Evolutionary conservation across 805 yeast species (phyloP), one percentile per base, ranked within the genome.

Genomic region (Hanseniaspora mollemarum): DNA sequence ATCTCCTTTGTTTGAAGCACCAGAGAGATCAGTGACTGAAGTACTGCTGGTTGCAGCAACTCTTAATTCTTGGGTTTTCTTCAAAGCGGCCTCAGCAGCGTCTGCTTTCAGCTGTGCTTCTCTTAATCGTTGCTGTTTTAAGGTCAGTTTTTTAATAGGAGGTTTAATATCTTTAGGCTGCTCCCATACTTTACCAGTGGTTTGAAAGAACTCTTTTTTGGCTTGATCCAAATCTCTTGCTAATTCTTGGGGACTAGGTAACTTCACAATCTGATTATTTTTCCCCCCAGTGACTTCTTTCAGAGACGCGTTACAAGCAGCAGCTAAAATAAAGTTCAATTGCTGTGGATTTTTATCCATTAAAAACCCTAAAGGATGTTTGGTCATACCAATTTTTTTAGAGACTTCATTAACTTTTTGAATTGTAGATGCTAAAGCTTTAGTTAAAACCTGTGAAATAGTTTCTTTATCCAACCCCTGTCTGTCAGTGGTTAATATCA

Each of bases 401-500:
- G 95, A 95, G 7, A 88, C 88, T 57, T 81, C 88, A 53, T 83
- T 82, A 9, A 84, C 90, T 62, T 84, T 92, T 10, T 94, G 90
- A 55, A 88, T 87, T 0, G 95, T 90, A 70, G 88, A 83, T 2
- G 96, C 95, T 57, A 88, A 71, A 1, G 96, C 95, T 58, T 84
- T 87, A 8, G 96, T 88, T 58, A 88, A 71, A 50, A 87, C 78
- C 53, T 80, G 84, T 0, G 95, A 84, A 46, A 90, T 86, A 6
- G 87, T 78, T 24, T 83, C 87, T 36, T 86, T 84, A 53, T 83
- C 86, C 54, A 81, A 77, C 53, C 86, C 77, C 57, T 77, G 82
- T 54, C 87, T 70, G 51, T 83, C 85, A 59, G 84, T 85, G 29
- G 94, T 83, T 52, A 88, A 74, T 13, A 80, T 75, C 58, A 86